Evolutionary conservation across 345 rosid genomes (phyloP).

Genomic region (Dipteronia dyeriana): DNA sequence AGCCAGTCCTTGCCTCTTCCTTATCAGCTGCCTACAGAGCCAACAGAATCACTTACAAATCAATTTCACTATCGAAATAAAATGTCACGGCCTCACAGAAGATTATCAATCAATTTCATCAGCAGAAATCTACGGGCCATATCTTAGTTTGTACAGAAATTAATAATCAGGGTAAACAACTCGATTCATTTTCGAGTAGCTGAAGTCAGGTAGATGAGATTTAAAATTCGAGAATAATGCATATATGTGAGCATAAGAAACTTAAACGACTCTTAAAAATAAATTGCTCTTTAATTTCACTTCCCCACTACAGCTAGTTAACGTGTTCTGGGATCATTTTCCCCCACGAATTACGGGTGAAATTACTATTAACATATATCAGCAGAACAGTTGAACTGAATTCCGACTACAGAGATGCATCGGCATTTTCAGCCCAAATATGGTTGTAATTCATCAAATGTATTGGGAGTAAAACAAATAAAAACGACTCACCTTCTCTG

Average conservation of each 20-base stretch:
- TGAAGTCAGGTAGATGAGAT: neutral
- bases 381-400: neutral
- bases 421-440: neutral
- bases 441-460: neutral
- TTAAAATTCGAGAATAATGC: neutral
- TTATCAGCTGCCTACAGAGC: conserved; percentile 67
- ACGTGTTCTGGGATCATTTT: conserved; percentile 3
- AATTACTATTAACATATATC: neutral
- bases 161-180: neutral
- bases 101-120: neutral
- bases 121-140: neutral
- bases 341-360: neutral
- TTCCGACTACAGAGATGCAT: neutral
- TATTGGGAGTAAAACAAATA: conserved; percentile 1
- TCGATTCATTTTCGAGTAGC: neutral
- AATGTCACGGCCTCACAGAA: neutral
- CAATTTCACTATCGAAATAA: neutral
- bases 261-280: neutral
- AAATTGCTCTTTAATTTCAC: neutral
- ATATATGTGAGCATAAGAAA: neutral
- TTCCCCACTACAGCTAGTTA: neutral
- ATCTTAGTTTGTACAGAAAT: neutral
- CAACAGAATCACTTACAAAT: conserved; percentile 14
- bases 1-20: conserved; percentile 52
- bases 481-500: conserved; percentile 57